A percentile compares a stretch with the other conserved stretches of the same genome.
Evolutionary conservation across 2,329 filamentous ascomycete genomes (phyloP).

Genomic region (Fusarium subglutinans): DNA sequence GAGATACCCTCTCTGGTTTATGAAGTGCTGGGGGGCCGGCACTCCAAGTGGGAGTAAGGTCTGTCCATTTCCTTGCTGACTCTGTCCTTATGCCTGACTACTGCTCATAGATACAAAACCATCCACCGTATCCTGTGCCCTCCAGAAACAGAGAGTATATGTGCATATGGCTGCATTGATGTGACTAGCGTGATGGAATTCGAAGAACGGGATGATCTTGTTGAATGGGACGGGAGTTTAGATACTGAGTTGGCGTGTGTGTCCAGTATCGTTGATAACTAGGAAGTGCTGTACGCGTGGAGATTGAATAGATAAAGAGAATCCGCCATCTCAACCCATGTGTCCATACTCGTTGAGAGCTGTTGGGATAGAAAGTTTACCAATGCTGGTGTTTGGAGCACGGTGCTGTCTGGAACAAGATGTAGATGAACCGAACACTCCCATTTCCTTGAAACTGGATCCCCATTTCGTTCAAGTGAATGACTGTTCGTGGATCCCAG

Average conservation of each 20-base stretch:
- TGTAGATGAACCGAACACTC: constrained; percentile 34
- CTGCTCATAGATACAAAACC: background rate
- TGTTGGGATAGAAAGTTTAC: background rate
- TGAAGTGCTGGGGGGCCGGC: constrained; percentile 7
- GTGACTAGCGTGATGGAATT: constrained; percentile 17
- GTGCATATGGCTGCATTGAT: background rate
- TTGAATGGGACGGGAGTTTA: background rate
- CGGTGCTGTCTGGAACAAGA: constrained; percentile 21
- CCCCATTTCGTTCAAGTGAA: constrained; percentile 34
- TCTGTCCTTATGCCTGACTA: background rate
- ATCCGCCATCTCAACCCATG: background rate
- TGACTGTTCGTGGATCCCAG: constrained; percentile 27
- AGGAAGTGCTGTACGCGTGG: background rate
- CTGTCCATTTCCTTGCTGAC: background rate
- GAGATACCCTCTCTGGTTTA: constrained; percentile 24
- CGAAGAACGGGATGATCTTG: constrained; percentile 10
- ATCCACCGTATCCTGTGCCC: constrained; percentile 11
- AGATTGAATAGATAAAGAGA: background rate
- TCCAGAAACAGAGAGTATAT: background rate
- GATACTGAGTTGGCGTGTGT: background rate
- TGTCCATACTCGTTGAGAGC: background rate
- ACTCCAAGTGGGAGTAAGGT: constrained; percentile 21
- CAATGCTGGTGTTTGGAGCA: background rate
- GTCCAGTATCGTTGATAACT: background rate
- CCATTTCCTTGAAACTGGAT: constrained; percentile 21